phyloP scores from a whole-genome alignment of 1,139 yeast species.

The Kodamaea anthophila region DNA sequence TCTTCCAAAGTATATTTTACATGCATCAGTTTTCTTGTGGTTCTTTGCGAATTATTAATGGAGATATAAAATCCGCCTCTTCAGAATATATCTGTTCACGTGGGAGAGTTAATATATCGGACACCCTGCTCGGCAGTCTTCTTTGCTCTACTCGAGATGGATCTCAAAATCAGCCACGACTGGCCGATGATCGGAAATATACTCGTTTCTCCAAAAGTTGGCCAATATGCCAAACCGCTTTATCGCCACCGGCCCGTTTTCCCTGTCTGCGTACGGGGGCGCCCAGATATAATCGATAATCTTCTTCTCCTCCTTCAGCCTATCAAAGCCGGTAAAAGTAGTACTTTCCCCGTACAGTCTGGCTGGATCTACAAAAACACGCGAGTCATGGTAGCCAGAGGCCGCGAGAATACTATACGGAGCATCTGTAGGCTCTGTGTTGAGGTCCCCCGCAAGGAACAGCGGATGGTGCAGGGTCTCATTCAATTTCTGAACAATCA shows the following conservation, averaged over 20 bases:
- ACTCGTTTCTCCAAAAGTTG: slow-evolving; percentile 12
- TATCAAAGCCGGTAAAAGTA: slow-evolving; percentile 18
- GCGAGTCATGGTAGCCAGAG: slow-evolving; percentile 16
- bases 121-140: too few relatives aligned
- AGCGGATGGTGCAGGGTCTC: slow-evolving; percentile 36
- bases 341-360: slow-evolving; percentile 14
- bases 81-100: slow-evolving; percentile 1
- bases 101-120: too few relatives aligned
- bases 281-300: slow-evolving; percentile 22
- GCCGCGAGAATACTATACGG: slow-evolving; percentile 15
- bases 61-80: too few relatives aligned
- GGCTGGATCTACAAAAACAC: slow-evolving; percentile 10
- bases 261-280: slow-evolving; percentile 8
- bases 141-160: too few relatives aligned
- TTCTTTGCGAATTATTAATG: too few relatives aligned
- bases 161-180: slow-evolving; percentile 17
- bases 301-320: slow-evolving; percentile 11
- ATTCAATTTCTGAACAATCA: slow-evolving; percentile 38
- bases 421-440: slow-evolving; percentile 47
- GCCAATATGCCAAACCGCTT: slow-evolving; percentile 15
- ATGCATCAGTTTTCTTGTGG: too few relatives aligned
- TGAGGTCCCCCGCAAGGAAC: slow-evolving; percentile 42
- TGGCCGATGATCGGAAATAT: slow-evolving; percentile 21
- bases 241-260: slow-evolving; percentile 8
- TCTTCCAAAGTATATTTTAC: too few relatives aligned